A percentile compares a stretch with the other conserved stretches of the same genome.
Conservation (phyloP, 176 grass and related monocot species). For the Tillandsia fasciculata region DNA sequence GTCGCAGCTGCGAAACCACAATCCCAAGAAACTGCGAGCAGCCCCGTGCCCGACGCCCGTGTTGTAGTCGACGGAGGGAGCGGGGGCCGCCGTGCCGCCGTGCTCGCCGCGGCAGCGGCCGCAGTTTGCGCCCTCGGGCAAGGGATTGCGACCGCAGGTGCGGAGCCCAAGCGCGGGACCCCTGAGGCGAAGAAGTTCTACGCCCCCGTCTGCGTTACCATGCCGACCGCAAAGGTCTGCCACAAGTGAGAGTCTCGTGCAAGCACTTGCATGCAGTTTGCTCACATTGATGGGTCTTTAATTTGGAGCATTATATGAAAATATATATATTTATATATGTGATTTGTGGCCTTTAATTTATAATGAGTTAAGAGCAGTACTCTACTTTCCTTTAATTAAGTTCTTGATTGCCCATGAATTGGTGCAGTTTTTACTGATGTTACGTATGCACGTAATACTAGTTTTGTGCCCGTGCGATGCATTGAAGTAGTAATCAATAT, state of each 20-base stretch:
- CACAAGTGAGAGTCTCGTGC: constrained; percentile 29
- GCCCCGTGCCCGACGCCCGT: constrained; percentile 8
- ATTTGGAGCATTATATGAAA: too few relatives aligned
- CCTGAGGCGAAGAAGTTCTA: constrained; percentile 65
- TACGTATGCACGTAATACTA: too few relatives aligned
- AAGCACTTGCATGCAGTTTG: too few relatives aligned
- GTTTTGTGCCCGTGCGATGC: too few relatives aligned
- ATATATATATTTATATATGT: too few relatives aligned
- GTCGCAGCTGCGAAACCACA: constrained; percentile 15
- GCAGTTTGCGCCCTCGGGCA: constrained; percentile 25
- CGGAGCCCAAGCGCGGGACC: constrained; percentile 32
- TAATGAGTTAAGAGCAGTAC: too few relatives aligned
- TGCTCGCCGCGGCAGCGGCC: constrained; percentile 44
- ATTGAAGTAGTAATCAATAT: too few relatives aligned
- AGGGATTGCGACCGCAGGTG: constrained; percentile 21
- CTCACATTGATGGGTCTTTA: too few relatives aligned
- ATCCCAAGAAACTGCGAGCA: not conserved
- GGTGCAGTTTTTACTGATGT: too few relatives aligned
- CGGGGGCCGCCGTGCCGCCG: constrained; percentile 35
- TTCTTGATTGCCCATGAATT: too few relatives aligned
- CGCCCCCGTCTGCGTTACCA: constrained; percentile 66
- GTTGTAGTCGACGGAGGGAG: constrained; percentile 14
- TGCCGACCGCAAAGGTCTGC: constrained; percentile 74
- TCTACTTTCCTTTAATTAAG: too few relatives aligned
- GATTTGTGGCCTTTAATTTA: too few relatives aligned